Percentiles rank a stretch among this genome's conserved stretches.
Evolutionary conservation across 139 green algal genomes (phyloP).

Genomic region (Volvox reticuliferus): DNA sequence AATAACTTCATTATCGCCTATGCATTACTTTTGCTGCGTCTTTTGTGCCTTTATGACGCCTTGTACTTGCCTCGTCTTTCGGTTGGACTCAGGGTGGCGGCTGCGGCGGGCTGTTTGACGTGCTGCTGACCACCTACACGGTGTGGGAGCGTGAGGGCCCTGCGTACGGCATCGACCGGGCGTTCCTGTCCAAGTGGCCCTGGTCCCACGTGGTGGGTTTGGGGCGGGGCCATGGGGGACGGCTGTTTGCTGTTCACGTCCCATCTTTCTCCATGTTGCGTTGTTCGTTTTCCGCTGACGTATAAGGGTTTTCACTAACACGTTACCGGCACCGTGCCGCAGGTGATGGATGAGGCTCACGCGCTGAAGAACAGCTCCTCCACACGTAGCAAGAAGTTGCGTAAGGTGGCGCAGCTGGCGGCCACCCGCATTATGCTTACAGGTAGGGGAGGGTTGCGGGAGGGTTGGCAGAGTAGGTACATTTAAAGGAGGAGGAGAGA

Average conservation of each 20-base stretch:
- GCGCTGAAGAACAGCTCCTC: slow-evolving; percentile 89
- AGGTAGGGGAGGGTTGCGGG: slow-evolving; percentile 49
- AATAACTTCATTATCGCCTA: too few relatives aligned
- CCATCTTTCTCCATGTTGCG: too few relatives aligned
- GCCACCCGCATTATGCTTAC: slow-evolving; percentile 91
- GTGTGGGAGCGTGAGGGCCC: slow-evolving; percentile 89
- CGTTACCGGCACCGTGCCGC: background rate
- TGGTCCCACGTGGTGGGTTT: slow-evolving; percentile 81
- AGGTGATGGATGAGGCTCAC: slow-evolving; percentile 79
- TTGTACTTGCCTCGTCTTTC: too few relatives aligned
- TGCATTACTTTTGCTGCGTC: too few relatives aligned
- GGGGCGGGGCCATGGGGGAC: background rate
- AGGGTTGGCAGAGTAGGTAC: background rate
- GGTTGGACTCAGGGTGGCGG: background rate
- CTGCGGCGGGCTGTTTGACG: slow-evolving; percentile 79
- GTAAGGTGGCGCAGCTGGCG: slow-evolving; percentile 85
- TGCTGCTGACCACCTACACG: slow-evolving; percentile 93
- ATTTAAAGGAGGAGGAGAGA: background rate
- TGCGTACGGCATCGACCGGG: slow-evolving; percentile 62
- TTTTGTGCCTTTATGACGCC: too few relatives aligned
- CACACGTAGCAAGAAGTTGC: slow-evolving; percentile 66
- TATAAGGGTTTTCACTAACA: too few relatives aligned
- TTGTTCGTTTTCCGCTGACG: too few relatives aligned
- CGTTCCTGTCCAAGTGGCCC: slow-evolving; percentile 72
- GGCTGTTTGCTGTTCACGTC: too few relatives aligned